Evolutionary conservation across 768 basidiomycete genomes (phyloP).

Genomic region (Agaricus blazei): DNA sequence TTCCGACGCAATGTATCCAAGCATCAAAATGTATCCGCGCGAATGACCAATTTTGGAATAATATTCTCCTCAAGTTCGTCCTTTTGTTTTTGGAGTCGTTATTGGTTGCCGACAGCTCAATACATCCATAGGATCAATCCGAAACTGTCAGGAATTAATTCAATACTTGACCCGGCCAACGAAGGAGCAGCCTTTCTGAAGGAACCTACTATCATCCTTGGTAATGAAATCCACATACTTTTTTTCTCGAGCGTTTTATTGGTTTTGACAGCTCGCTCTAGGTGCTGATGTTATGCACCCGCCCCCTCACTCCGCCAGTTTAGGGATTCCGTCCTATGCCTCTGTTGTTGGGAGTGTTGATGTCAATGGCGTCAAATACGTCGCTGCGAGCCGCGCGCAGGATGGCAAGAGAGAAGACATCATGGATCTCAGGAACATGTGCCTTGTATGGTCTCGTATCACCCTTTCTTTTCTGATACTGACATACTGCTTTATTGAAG

Average conservation of each 20-base stretch:
- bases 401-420: slow-evolving; percentile 73
- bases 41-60: slow-evolving; percentile 75
- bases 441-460: slow-evolving; percentile 32
- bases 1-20: slow-evolving; percentile 79
- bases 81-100: not conserved
- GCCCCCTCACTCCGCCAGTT: slow-evolving; percentile 64
- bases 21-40: slow-evolving; percentile 55
- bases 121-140: slow-evolving; percentile 59
- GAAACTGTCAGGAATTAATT: slow-evolving; percentile 80
- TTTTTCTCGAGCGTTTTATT: not conserved
- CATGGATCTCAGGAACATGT: slow-evolving; percentile 63
- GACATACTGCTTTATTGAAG: slow-evolving; percentile 27
- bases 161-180: slow-evolving; percentile 56
- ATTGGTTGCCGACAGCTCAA: not conserved
- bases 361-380: slow-evolving; percentile 68
- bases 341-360: slow-evolving; percentile 80
- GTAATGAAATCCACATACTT: not conserved
- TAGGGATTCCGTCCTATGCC: slow-evolving; percentile 70
- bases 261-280: not conserved
- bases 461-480: not conserved
- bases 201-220: slow-evolving; percentile 59
- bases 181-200: slow-evolving; percentile 49
- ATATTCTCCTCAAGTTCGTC: slow-evolving; percentile 73
- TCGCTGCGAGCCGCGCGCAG: slow-evolving; percentile 59
- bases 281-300: slow-evolving; percentile 85